A percentile compares a stretch with the other conserved stretches of the same genome.
phyloP scores from a whole-genome alignment of 345 rosid genomes.

The Linum lewisii region DNA sequence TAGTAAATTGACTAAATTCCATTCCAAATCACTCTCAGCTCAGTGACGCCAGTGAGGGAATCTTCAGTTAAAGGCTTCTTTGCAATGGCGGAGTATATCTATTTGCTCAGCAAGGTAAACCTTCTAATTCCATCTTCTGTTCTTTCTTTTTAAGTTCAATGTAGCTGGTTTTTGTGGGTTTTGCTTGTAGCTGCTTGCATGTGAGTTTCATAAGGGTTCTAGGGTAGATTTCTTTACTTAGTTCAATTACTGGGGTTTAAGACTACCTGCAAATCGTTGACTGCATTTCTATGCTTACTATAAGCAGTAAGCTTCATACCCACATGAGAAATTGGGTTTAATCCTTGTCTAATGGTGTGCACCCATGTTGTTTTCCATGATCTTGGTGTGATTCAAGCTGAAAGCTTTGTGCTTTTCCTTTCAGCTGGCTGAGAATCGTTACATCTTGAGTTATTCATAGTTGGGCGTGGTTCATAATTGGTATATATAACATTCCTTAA shows the following conservation, averaged over 20 bases:
- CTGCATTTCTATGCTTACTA: slow-evolving; percentile 1
- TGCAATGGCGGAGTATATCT: slow-evolving; percentile 64
- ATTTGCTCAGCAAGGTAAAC: slow-evolving; percentile 43
- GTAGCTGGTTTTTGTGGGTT: slow-evolving; percentile 5
- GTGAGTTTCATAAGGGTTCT: background rate
- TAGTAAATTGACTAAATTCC: too few species aligned
- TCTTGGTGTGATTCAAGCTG: background rate
- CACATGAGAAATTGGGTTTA: background rate
- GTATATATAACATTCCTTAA: too few species aligned
- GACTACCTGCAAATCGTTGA: background rate
- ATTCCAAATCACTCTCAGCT: too few species aligned
- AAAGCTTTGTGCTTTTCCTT: background rate
- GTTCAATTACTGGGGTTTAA: background rate
- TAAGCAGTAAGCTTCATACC: background rate
- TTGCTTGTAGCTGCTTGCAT: background rate
- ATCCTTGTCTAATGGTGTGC: background rate
- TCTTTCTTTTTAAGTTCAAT: slow-evolving; percentile 1
- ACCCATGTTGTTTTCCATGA: background rate
- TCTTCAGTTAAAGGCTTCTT: slow-evolving; percentile 13
- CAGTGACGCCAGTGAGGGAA: too few species aligned
- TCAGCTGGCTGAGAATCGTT: too few species aligned
- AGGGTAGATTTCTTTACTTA: slow-evolving; percentile 7
- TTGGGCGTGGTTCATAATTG: too few species aligned
- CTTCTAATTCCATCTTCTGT: background rate
- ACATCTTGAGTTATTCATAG: too few species aligned